These are phyloP conservation scores for Fusarium albidum DNA, from an alignment of 2,329 filamentous ascomycete species.

Conservation along the genomic window DNA sequence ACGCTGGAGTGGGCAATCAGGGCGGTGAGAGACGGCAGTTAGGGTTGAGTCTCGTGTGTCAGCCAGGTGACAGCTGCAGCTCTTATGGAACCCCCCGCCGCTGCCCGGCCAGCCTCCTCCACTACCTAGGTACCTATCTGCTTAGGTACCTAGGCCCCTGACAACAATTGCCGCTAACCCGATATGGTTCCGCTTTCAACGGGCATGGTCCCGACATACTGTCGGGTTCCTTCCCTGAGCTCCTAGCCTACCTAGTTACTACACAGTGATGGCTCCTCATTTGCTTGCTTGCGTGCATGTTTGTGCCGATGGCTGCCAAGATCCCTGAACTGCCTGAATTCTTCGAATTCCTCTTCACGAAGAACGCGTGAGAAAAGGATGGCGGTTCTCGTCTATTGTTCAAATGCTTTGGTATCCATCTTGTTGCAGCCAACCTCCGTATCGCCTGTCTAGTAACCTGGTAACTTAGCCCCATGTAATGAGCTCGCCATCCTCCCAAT, in stretches of 20 bases:
- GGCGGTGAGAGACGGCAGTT: slow-evolving; percentile 57
- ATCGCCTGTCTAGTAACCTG: slow-evolving; percentile 12
- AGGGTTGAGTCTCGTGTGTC: slow-evolving; percentile 43
- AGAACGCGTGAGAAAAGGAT: neutral
- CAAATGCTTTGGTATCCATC: slow-evolving; percentile 20
- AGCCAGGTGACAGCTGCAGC: slow-evolving; percentile 8
- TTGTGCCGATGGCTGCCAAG: too few species aligned
- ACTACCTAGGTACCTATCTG: too few species aligned
- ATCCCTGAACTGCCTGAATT: neutral
- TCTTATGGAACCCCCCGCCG: neutral
- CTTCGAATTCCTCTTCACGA: neutral
- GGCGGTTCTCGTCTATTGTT: slow-evolving; percentile 33
- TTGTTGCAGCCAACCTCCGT: slow-evolving; percentile 14
- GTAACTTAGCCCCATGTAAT: neutral
- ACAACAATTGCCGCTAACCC: too few species aligned
- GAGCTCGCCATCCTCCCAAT: slow-evolving; percentile 8
- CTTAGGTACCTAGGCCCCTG: too few species aligned
- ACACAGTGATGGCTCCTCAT: too few species aligned
- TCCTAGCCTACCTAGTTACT: too few species aligned
- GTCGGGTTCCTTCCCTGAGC: too few species aligned
- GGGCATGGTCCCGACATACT: too few species aligned
- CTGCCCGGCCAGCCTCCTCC: neutral
- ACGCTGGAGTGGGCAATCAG: slow-evolving; percentile 6
- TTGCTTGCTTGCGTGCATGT: too few species aligned
- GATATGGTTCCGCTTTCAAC: too few species aligned